A percentile compares a stretch with the other conserved stretches of the same genome.
These are phyloP conservation scores for Coemansia sp. DNA, from an alignment of 192 early-diverging fungal species.

Conservation along the genomic window DNA sequence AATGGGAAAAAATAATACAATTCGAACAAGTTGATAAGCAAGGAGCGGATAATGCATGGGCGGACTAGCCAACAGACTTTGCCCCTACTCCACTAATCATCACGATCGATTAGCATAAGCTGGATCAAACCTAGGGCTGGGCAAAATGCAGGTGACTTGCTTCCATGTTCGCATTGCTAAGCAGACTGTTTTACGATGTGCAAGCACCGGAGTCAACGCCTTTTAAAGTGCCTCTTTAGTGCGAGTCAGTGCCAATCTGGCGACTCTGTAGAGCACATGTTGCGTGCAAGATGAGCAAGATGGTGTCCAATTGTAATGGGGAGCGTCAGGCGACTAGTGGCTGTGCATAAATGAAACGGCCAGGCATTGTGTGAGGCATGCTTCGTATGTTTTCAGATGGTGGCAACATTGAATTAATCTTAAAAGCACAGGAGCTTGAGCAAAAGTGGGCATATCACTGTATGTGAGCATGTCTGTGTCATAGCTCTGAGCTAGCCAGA, in stretches of 20 bases:
- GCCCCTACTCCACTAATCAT: not conserved
- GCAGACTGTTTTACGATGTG: not conserved
- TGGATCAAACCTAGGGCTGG: not conserved
- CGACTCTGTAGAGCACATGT: not conserved
- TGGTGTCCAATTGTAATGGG: not conserved
- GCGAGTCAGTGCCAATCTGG: not conserved
- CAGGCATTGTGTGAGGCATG: not conserved
- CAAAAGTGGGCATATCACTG: not conserved
- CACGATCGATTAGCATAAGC: not conserved
- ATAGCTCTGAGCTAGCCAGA: not conserved
- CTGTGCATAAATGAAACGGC: not conserved
- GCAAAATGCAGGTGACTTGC: not conserved
- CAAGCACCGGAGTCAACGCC: not conserved
- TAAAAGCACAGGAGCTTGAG: not conserved
- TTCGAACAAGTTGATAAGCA: not conserved
- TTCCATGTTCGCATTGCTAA: not conserved
- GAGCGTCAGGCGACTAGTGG: not conserved
- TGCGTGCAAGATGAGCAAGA: not conserved
- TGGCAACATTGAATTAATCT: not conserved
- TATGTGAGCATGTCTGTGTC: not conserved
- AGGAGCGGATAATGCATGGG: not conserved
- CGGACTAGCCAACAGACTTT: not conserved
- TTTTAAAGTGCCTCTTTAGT: not conserved
- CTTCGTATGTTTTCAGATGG: not conserved
- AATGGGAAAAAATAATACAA: slow-evolving; percentile 1